These are phyloP conservation scores for Diaporthe capsici DNA, from an alignment of 2,329 filamentous ascomycete species.

Conservation along the genomic window DNA sequence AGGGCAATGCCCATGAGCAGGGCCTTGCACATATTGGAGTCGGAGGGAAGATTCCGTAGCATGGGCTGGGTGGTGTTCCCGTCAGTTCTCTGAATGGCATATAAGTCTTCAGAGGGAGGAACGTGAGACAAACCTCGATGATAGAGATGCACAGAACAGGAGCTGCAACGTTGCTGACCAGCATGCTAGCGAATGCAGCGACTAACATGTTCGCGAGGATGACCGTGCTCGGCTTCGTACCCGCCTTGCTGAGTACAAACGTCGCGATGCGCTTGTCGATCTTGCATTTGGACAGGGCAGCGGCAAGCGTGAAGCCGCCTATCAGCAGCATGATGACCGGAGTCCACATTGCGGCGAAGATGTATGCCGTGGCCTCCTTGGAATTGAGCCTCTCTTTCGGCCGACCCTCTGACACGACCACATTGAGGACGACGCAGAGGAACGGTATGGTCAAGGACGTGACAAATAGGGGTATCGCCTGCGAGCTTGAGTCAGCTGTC, in stretches of 20 bases:
- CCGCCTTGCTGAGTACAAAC: constrained; percentile 95
- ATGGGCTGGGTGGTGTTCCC: constrained; percentile 74
- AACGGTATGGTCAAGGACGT: constrained; percentile 96
- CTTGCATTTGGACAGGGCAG: constrained; percentile 95
- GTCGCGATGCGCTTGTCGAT: constrained; percentile 98
- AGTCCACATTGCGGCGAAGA: constrained; percentile 98
- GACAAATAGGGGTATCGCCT: constrained; percentile 97
- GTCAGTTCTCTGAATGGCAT: not conserved
- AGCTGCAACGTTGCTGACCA: constrained; percentile 98
- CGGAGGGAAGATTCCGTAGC: constrained; percentile 89
- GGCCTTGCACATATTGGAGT: constrained; percentile 94
- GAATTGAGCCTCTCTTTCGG: constrained; percentile 80
- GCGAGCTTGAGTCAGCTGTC: constrained; percentile 19
- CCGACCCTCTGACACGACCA: constrained; percentile 81
- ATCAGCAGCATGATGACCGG: constrained; percentile 98
- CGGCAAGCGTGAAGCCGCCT: constrained; percentile 95
- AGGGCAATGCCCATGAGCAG: constrained; percentile 96
- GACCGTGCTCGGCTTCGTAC: constrained; percentile 89
- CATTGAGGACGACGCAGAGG: constrained; percentile 86
- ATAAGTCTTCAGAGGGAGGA: constrained; percentile 25
- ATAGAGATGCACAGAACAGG: constrained; percentile 98
- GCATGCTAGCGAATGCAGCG: constrained; percentile 97
- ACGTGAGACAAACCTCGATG: constrained; percentile 77
- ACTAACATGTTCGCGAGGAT: constrained; percentile 99
- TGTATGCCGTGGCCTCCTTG: constrained; percentile 84